Conservation (phyloP, 192 early-diverging fungal genomes). For the Coemansia sp. region DNA sequence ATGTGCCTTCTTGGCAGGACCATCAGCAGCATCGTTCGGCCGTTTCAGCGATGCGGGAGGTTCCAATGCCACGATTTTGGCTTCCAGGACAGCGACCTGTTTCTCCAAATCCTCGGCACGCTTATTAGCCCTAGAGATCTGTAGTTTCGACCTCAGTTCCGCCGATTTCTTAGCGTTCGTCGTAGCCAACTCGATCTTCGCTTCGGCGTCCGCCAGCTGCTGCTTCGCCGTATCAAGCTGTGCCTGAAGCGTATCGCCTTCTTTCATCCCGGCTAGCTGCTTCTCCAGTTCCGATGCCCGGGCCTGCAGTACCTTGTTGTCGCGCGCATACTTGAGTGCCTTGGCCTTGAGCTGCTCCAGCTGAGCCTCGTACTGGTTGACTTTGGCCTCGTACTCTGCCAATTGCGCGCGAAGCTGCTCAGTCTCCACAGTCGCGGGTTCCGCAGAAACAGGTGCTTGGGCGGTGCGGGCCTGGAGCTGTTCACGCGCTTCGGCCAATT, state of each 20-base stretch:
- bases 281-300: slow-evolving; percentile 35
- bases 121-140: slow-evolving; percentile 53
- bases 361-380: slow-evolving; percentile 38
- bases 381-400: slow-evolving; percentile 41
- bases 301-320: slow-evolving; percentile 48
- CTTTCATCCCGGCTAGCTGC: slow-evolving; percentile 17
- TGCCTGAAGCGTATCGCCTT: slow-evolving; percentile 14
- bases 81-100: slow-evolving; percentile 33
- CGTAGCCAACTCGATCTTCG: slow-evolving; percentile 46
- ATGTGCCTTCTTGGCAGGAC: slow-evolving; percentile 48
- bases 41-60: slow-evolving; percentile 32
- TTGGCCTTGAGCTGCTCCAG: slow-evolving; percentile 46
- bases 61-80: slow-evolving; percentile 21
- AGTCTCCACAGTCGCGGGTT: slow-evolving; percentile 20
- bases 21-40: slow-evolving; percentile 26
- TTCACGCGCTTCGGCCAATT: slow-evolving; percentile 21
- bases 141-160: slow-evolving; percentile 56
- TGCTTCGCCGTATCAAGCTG: slow-evolving; percentile 45
- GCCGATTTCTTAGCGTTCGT: slow-evolving; percentile 39
- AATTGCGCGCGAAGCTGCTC: slow-evolving; percentile 61
- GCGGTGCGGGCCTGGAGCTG: slow-evolving; percentile 16
- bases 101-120: slow-evolving; percentile 50
- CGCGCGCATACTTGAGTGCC: slow-evolving; percentile 38
- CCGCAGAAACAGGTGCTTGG: not conserved
- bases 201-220: slow-evolving; percentile 45